Base-by-base conservation (phyloP, 1,284 basidiomycete species). In the Fomitopsis pinicola region DNA sequence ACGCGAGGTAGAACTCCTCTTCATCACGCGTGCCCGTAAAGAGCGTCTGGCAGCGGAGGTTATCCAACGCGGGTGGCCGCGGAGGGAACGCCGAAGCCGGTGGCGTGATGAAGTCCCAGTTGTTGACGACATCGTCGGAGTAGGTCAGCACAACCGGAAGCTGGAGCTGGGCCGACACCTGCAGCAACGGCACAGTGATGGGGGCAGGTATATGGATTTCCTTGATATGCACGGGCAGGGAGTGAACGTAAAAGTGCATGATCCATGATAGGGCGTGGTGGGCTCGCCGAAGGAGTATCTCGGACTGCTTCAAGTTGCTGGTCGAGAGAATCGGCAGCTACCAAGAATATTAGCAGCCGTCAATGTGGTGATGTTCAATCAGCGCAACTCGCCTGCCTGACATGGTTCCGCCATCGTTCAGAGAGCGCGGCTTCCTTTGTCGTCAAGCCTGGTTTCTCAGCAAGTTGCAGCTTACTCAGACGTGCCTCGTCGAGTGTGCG, bases 121-220 rank as follows among this genome's bases (percentile, higher is more conserved):
- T 97, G 79, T 95, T 98, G 7, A 98, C 81, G 2, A 98, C 95
- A 35, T 90, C 91, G 72, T 97, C 95, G 12, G 95, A 92, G 71
- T 97, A 98, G 1, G 95, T 98, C 53, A 97, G 81, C 46, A 98
- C 82, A 0, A 96, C 95, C 0, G 97, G 95, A 1, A 98, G 77
- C 62, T 91, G 90, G 15, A 98, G 84, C 56, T 91, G 79, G 0
- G 80, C 76, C 22, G 87, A 93, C 28, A 95, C 80, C 65, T 85
- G 80, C n/a, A 95, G 83, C 33, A 94, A 82, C 0, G 95, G 96
- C 7, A 96, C 76, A 2, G 91, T 84, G 61, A 97, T 77, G 1
- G 88, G 79, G 0, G 81, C 76, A 17, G 95, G 95, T 52, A 97
- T 87, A 22, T 78, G 71, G 59, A 89, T 78, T 6, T 78, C 78